Evolutionary conservation across 2,329 filamentous ascomycete genomes (phyloP).

Genomic region (Penicillium sp.): DNA sequence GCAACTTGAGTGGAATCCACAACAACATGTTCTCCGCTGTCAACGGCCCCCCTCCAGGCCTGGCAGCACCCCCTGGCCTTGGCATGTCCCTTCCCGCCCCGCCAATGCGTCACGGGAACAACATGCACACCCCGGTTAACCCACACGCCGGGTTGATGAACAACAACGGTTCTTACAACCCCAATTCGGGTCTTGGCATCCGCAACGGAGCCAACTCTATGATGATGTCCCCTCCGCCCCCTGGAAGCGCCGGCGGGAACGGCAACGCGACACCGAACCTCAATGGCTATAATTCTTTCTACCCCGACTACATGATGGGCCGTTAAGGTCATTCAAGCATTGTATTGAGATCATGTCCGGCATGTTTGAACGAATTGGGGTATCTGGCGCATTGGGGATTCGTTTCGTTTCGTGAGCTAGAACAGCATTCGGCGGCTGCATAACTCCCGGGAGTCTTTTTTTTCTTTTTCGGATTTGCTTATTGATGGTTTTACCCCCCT

Average conservation of each 20-base stretch:
- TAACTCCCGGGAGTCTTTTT: constrained; percentile 37
- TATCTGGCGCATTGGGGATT: constrained; percentile 44
- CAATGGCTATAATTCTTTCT: constrained; percentile 41
- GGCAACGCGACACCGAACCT: constrained; percentile 32
- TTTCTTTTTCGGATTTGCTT: constrained; percentile 32
- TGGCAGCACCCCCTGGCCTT: constrained; percentile 74
- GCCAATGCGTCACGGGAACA: constrained; percentile 31
- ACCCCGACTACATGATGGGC: constrained; percentile 53
- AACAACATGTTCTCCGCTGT: constrained; percentile 67
- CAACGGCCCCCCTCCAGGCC: constrained; percentile 78
- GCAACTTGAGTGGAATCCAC: constrained; percentile 56
- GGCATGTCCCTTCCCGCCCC: constrained; percentile 39
- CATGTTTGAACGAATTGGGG: constrained; percentile 46
- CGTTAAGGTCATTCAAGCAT: constrained; percentile 36
- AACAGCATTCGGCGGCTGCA: constrained; percentile 45
- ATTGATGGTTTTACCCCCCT: constrained; percentile 23
- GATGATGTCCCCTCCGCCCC: constrained; percentile 33
- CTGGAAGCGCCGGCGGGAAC: constrained; percentile 31
- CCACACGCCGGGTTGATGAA: constrained; percentile 31
- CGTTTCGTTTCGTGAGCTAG: constrained; percentile 41
- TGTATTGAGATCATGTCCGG: constrained; percentile 41
- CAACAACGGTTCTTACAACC: constrained; percentile 37
- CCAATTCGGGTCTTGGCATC: constrained; percentile 42
- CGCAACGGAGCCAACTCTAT: constrained; percentile 36
- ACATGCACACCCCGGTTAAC: constrained; percentile 34